These are phyloP conservation scores for Bryoglossum gracile DNA, from an alignment of 495 filamentous ascomycete species.

Conservation along the genomic window DNA sequence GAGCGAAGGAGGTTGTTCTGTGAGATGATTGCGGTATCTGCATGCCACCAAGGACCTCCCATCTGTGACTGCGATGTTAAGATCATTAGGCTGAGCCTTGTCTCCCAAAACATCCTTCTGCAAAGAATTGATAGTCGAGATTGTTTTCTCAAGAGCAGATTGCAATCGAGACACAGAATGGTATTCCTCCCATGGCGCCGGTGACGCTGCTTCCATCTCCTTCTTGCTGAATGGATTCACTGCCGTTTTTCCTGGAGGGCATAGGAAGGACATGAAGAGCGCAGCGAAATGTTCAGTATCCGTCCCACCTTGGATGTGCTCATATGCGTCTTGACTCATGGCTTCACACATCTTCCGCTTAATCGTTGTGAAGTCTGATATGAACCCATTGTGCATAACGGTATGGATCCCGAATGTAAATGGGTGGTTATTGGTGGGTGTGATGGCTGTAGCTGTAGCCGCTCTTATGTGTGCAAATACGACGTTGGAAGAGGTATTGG, in stretches of 20 bases:
- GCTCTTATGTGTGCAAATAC: slow-evolving; percentile 42
- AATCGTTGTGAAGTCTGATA: slow-evolving; percentile 36
- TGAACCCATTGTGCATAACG: slow-evolving; percentile 45
- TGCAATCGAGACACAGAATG: slow-evolving; percentile 34
- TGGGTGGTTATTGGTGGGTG: slow-evolving; percentile 42
- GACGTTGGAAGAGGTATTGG: slow-evolving; percentile 34
- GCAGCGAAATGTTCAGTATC: slow-evolving; percentile 44
- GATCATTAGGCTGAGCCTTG: slow-evolving; percentile 32
- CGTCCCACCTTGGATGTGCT: slow-evolving; percentile 38
- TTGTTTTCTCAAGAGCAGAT: slow-evolving; percentile 33
- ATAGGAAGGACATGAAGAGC: slow-evolving; percentile 42
- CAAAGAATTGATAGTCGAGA: slow-evolving; percentile 33
- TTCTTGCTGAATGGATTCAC: slow-evolving; percentile 1
- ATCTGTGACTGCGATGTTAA: slow-evolving; percentile 38
- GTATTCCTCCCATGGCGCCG: slow-evolving; percentile 31
- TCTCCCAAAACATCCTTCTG: slow-evolving; percentile 32
- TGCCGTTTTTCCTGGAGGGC: slow-evolving; percentile 15
- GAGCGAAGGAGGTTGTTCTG: slow-evolving; percentile 39
- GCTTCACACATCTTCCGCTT: slow-evolving; percentile 32
- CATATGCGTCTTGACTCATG: slow-evolving; percentile 36
- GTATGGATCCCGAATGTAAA: slow-evolving; percentile 43
- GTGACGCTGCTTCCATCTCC: slow-evolving; percentile 1
- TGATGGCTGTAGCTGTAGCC: slow-evolving; percentile 34
- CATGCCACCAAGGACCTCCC: slow-evolving; percentile 34
- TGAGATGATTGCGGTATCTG: slow-evolving; percentile 40